Evolutionary conservation across 2,329 filamentous ascomycete species (phyloP).

Genomic region (Fusarium chaquense): DNA sequence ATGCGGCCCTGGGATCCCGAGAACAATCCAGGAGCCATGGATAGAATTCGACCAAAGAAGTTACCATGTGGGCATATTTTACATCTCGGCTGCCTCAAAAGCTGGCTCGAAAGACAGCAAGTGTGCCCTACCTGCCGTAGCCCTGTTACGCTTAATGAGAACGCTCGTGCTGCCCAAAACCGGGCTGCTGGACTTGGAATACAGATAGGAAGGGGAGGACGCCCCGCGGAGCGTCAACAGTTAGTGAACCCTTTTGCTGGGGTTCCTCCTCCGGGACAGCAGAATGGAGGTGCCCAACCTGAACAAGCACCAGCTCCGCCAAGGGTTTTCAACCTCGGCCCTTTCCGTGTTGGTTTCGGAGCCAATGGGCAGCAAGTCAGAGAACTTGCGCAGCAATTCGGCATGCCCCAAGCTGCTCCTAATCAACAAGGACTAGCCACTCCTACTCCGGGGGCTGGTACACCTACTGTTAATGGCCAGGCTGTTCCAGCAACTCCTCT

Average conservation of each 20-base stretch:
- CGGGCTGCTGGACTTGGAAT: conserved; percentile 50
- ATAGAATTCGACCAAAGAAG: conserved; percentile 91
- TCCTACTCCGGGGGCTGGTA: conserved; percentile 34
- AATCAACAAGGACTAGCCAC: conserved; percentile 44
- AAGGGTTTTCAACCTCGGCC: conserved; percentile 78
- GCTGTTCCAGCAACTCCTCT: conserved; percentile 37
- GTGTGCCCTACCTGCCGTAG: conserved; percentile 95
- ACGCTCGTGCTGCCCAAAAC: conserved; percentile 44
- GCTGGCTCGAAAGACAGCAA: conserved; percentile 97
- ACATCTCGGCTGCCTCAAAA: conserved; percentile 93
- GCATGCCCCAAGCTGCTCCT: conserved; percentile 53
- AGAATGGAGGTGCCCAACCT: conserved; percentile 42
- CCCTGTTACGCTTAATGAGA: conserved; percentile 67
- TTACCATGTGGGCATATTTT: conserved; percentile 95
- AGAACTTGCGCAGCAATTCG: conserved; percentile 74
- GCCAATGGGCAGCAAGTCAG: conserved; percentile 75
- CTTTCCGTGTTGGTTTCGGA: conserved; percentile 81
- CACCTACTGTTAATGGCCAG: conserved; percentile 31
- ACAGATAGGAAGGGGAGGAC: conserved; percentile 48
- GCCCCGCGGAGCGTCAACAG: conserved; percentile 40
- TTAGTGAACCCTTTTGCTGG: conserved; percentile 40
- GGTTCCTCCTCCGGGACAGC: conserved; percentile 38
- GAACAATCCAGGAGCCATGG: conserved; percentile 75
- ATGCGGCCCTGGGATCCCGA: conserved; percentile 82
- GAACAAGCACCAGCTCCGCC: conserved; percentile 56